A percentile compares a stretch with the other conserved stretches of the same genome.
phyloP scores from a whole-genome alignment of 352 stramenopile species.

The Globisporangium takayamanum region DNA sequence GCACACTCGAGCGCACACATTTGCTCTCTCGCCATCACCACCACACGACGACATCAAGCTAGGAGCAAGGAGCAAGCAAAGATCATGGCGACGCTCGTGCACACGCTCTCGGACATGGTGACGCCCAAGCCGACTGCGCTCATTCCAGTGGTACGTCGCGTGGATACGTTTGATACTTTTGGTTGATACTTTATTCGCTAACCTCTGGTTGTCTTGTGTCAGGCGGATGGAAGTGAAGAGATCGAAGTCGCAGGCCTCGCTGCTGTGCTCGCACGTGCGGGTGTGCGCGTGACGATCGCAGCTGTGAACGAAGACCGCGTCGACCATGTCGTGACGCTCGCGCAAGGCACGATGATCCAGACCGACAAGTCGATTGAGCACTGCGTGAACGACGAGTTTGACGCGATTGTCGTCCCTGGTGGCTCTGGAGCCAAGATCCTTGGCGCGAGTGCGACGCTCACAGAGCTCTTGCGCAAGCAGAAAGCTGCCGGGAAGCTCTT shows the following conservation, averaged over 20 bases:
- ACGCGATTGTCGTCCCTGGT: constrained; percentile 62
- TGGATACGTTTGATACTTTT: not conserved
- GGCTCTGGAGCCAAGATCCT: constrained; percentile 46
- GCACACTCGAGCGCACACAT: not conserved
- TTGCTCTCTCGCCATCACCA: not conserved
- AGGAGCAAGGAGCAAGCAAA: not conserved
- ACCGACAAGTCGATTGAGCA: constrained; percentile 59
- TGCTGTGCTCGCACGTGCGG: constrained; percentile 44
- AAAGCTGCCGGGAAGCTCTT: constrained; percentile 41
- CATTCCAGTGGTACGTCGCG: constrained; percentile 40
- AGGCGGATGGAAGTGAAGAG: constrained; percentile 55
- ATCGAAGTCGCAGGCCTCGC: constrained; percentile 54
- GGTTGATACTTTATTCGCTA: not conserved
- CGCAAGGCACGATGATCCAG: constrained; percentile 45
- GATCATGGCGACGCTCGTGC: constrained; percentile 38
- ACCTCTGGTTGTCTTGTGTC: not conserved
- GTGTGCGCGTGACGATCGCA: constrained; percentile 59
- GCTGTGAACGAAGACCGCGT: constrained; percentile 33
- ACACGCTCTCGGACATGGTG: constrained; percentile 52
- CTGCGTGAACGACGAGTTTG: constrained; percentile 47
- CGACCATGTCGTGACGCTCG: constrained; percentile 50
- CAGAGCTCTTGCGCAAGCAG: constrained; percentile 42
- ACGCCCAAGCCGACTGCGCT: constrained; percentile 55
- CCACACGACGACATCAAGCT: not conserved
- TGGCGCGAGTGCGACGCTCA: constrained; percentile 31